Conservation (phyloP, 345 rosid species). For the Dipteronia dyeriana region DNA sequence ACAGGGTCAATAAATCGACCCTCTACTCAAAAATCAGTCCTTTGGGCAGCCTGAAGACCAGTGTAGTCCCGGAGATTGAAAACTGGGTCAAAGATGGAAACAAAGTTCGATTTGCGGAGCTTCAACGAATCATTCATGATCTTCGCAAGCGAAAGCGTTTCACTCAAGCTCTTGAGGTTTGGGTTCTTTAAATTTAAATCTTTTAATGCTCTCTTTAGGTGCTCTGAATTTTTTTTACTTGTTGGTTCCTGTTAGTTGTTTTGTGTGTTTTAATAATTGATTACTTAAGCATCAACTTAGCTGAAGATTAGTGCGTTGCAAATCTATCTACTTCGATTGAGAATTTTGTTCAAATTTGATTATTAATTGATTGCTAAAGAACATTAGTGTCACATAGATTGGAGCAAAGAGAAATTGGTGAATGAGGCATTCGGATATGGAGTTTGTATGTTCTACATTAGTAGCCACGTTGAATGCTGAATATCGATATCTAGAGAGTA, state of each 20-base stretch:
- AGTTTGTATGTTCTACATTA: not conserved
- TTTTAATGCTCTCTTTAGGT: conserved; percentile 15
- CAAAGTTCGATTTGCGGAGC: conserved; percentile 70
- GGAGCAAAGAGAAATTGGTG: not conserved
- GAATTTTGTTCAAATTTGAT: not conserved
- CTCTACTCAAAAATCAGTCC: conserved; percentile 82
- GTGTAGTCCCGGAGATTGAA: conserved; percentile 71
- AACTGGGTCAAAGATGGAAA: conserved; percentile 64
- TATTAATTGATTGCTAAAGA: too few relatives aligned
- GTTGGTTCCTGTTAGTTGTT: not conserved
- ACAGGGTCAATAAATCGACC: conserved; percentile 57
- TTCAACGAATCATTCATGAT: conserved; percentile 77
- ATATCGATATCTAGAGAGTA: not conserved
- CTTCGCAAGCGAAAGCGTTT: conserved; percentile 79
- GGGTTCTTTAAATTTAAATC: not conserved
- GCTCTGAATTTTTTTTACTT: not conserved
- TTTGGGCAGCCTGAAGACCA: conserved; percentile 57
- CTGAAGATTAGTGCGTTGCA: not conserved
- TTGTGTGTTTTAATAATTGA: not conserved
- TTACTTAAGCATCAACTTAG: not conserved
- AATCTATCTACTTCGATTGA: not conserved
- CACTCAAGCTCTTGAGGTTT: conserved; percentile 82
- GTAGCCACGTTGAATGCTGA: not conserved
- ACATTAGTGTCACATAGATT: not conserved
- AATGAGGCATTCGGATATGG: not conserved